phyloP scores from a whole-genome alignment of 2,329 filamentous ascomycete species.

The Cladorrhinum sp. region DNA sequence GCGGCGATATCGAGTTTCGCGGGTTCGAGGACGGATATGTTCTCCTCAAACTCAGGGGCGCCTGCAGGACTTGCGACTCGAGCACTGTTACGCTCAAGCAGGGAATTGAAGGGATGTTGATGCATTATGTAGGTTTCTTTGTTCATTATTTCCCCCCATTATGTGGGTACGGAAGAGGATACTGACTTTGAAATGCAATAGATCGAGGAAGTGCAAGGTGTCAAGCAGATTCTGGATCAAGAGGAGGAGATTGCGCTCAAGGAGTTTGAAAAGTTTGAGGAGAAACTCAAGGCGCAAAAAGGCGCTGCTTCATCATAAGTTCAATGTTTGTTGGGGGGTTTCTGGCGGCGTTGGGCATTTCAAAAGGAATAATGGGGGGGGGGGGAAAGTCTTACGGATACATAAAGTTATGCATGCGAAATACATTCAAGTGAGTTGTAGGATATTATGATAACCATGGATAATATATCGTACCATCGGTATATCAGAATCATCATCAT shows the following conservation, averaged over 20 bases:
- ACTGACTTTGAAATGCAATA: constrained; percentile 38
- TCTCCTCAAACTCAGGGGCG: constrained; percentile 81
- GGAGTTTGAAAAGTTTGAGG: constrained; percentile 94
- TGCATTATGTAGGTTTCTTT: constrained; percentile 76
- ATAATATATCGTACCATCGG: too few species aligned
- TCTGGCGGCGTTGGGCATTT: not conserved
- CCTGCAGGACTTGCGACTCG: constrained; percentile 93
- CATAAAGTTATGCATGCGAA: not conserved
- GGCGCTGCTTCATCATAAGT: constrained; percentile 30
- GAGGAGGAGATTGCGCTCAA: constrained; percentile 84
- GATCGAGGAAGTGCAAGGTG: constrained; percentile 93
- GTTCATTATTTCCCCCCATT: constrained; percentile 6
- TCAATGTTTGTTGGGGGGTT: not conserved
- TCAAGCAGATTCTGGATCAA: constrained; percentile 84
- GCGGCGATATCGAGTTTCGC: constrained; percentile 92
- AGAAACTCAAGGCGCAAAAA: constrained; percentile 65
- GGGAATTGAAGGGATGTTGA: constrained; percentile 97
- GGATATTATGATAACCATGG: too few species aligned
- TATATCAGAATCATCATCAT: too few species aligned
- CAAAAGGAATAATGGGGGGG: not conserved
- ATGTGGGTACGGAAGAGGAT: not conserved
- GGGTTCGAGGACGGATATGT: constrained; percentile 87
- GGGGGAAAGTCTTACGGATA: too few species aligned
- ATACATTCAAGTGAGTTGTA: too few species aligned
- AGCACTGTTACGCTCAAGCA: constrained; percentile 97